Base-by-base conservation (phyloP, 2,329 filamentous ascomycete species). In the Botrytis elliptica region DNA sequence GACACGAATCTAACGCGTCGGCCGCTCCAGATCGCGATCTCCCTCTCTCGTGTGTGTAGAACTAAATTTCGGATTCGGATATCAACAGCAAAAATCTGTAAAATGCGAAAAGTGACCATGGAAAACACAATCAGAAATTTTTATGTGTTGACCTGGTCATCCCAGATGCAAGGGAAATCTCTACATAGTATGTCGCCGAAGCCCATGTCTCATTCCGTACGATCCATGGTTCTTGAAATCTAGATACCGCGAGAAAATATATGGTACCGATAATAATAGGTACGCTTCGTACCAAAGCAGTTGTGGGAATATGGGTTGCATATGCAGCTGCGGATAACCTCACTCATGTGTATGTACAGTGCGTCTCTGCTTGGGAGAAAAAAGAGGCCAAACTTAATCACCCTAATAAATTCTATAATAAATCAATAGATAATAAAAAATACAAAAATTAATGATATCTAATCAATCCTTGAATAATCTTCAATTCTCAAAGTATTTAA, bases 181-280 rank as follows among this genome's bases (percentile, higher is more conserved):
- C 42, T 65, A 65, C 62, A 65, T 33, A 29, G n/a, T 65, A 46
- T 65, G 18, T 65, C 42, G 63, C 63, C 63, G 63, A 65, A 65
- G 63, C 63, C 63, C 63, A 33, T 33, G 42, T 65, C 42, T 33
- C 29, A 46, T 25, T 46, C n/a, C 40, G n/a, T 65, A 65, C 63
- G 63, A 65, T 65, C 62, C 40, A 46, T 44, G 42, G 40, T 33
- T 46, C 29, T 44, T n/a, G n/a, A 46, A 36, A 65, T 44, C 25
- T 33, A 29, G 63, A 29, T 65, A 33, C 18, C n/a, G 42, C 38
- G 16, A 44, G 25, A 29, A 64, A 42, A 29, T 18, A n/a, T 42
- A 46, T 14, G 40, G 63, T 65, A 46, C 18, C n/a, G 29, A 20
- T 42, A 29, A 44, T 64, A 42, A 64, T 64, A 64, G 40, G n/a